Percentiles rank a stretch among this genome's conserved stretches.
These are phyloP conservation scores for Amylocarpus encephaloides DNA, from an alignment of 2,329 filamentous ascomycete genomes.

Conservation along the genomic window DNA sequence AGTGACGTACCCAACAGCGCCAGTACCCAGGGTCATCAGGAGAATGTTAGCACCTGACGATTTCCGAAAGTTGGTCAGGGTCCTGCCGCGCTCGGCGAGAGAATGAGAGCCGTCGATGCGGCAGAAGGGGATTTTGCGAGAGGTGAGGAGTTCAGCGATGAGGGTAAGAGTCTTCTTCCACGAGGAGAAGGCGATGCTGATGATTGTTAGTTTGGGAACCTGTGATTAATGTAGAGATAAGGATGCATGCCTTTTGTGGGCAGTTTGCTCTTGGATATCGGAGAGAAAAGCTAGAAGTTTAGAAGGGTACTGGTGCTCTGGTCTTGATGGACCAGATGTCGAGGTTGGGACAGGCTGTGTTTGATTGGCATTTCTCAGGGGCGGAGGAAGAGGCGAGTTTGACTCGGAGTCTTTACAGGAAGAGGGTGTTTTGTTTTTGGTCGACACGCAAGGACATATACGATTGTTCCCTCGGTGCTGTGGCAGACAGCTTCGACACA, in stretches of 20 bases:
- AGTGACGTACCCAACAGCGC: constrained; percentile 40
- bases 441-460: too few species aligned
- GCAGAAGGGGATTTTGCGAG: constrained; percentile 31
- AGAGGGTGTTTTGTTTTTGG: too few species aligned
- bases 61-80: constrained; percentile 36
- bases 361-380: too few species aligned
- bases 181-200: constrained; percentile 43
- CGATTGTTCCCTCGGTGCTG: too few species aligned
- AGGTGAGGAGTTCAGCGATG: constrained; percentile 35
- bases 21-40: constrained; percentile 44
- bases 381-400: too few species aligned
- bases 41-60: constrained; percentile 34
- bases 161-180: constrained; percentile 44
- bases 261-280: too few species aligned
- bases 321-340: too few species aligned
- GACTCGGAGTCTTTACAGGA: too few species aligned
- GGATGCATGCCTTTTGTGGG: too few species aligned
- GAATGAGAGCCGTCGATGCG: constrained; percentile 43
- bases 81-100: constrained; percentile 35
- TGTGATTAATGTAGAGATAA: background rate
- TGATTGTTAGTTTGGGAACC: background rate
- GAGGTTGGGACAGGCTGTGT: too few species aligned
- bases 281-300: too few species aligned
- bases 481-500: background rate
- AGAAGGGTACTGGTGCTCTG: too few species aligned